Evolutionary conservation across 2,329 filamentous ascomycete species (phyloP).

Genomic region (Thelonectria rubi): DNA sequence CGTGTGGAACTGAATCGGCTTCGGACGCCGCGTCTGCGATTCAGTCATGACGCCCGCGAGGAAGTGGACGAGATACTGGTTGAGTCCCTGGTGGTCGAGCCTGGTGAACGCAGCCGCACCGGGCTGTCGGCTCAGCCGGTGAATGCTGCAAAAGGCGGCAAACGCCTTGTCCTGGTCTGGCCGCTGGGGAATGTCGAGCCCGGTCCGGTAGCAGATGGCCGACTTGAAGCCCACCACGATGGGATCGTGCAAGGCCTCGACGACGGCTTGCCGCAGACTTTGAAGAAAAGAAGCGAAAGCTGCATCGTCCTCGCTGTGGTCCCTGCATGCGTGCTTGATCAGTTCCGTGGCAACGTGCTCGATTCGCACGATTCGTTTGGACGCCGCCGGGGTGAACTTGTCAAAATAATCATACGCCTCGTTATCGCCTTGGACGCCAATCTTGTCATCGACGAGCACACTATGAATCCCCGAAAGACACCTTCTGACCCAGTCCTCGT

Average conservation of each 20-base stretch:
- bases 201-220: conserved; percentile 82
- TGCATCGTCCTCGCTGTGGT: conserved; percentile 40
- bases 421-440: conserved; percentile 64
- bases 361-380: conserved; percentile 80
- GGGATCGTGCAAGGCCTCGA: conserved; percentile 66
- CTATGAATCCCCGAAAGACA: conserved; percentile 79
- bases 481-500: conserved; percentile 65
- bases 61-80: conserved; percentile 73
- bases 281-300: conserved; percentile 47
- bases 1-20: conserved; percentile 86
- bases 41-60: conserved; percentile 67
- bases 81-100: conserved; percentile 71
- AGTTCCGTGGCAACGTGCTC: conserved; percentile 75
- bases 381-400: conserved; percentile 68
- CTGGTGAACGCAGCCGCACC: conserved; percentile 53
- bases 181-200: conserved; percentile 66
- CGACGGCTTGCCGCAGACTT: conserved; percentile 54
- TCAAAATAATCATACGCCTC: conserved; percentile 72
- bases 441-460: conserved; percentile 81
- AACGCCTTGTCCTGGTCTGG: conserved; percentile 54
- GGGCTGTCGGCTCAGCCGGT: conserved; percentile 29
- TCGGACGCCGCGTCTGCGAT: conserved; percentile 52
- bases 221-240: conserved; percentile 84
- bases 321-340: conserved; percentile 57
- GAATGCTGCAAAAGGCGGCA: conserved; percentile 52